These are phyloP conservation scores for Pichia kluyveri DNA, from an alignment of 805 yeast species.

Conservation along the genomic window DNA sequence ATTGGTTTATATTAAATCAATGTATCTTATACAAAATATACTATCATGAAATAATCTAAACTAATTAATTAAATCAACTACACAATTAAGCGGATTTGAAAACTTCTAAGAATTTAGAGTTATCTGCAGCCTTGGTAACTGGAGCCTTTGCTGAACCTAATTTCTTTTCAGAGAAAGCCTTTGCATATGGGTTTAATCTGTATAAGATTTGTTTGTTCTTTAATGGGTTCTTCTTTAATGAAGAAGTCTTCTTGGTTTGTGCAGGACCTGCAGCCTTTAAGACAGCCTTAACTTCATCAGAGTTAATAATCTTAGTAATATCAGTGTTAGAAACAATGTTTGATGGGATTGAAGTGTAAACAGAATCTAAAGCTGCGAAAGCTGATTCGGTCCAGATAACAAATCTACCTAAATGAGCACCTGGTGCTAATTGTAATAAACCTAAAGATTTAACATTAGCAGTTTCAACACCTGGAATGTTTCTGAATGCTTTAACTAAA, in stretches of 20 bases:
- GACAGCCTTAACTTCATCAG: slow-evolving; percentile 97
- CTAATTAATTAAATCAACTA: no score
- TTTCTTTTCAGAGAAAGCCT: slow-evolving; percentile 89
- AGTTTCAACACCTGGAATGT: slow-evolving; percentile 99
- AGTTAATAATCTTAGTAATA: slow-evolving; percentile 94
- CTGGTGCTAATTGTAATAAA: slow-evolving; percentile 98
- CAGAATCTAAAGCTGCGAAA: slow-evolving; percentile 89
- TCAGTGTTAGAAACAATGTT: slow-evolving; percentile 95
- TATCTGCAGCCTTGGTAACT: slow-evolving; percentile 50
- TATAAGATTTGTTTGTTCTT: slow-evolving; percentile 98
- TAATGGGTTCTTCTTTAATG: slow-evolving; percentile 97
- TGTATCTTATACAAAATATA: no score
- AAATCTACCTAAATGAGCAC: slow-evolving; percentile 99
- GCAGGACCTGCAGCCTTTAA: slow-evolving; percentile 95
- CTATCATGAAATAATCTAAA: no score
- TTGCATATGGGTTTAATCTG: slow-evolving; percentile 99
- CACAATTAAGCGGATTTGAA: slow-evolving; percentile 48
- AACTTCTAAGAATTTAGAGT: slow-evolving; percentile 60
- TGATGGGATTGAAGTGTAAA: slow-evolving; percentile 95
- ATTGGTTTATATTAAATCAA: no score
- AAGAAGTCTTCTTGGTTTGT: slow-evolving; percentile 88
- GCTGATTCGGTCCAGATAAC: slow-evolving; percentile 99
- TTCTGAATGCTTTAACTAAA: slow-evolving; percentile 96
- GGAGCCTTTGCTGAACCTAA: slow-evolving; percentile 70
- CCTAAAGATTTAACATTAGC: slow-evolving; percentile 86